Base-by-base conservation (phyloP, 805 yeast species). In the Metschnikowia aberdeeniae region DNA sequence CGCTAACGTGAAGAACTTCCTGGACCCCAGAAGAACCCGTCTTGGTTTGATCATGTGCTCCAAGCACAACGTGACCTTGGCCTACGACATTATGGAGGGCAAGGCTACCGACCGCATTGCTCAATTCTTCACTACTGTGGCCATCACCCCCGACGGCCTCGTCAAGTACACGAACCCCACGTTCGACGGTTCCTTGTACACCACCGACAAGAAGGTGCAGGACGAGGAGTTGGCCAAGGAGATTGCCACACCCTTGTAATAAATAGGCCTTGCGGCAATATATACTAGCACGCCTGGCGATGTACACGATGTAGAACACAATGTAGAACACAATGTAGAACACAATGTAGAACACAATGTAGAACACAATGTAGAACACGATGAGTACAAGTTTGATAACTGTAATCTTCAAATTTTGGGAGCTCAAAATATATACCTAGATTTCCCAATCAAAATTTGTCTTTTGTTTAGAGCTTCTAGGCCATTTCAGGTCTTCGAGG, bases 111-210 rank as follows among this genome's bases (percentile, higher is more conserved):
- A 80, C 63, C 68, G 60, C 47, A 76, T 86, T 54, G 87, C 86
- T 28, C 89, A 85, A 70, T 81, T 70, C 63, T 84, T 81, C 70
- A 78, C 88, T 54, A 86, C 92, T 39, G 77, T 85, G 58, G 89
- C 85, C 30, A 64, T 86, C 57, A 84, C 89, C 62, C 81, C 81
- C 67, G 79, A 79, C 56, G 92, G 92, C 41, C 69, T 81, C 56
- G 78, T 82, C 55, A 81, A 78, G 68, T 73, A 80, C 57, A 77
- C 89, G 40, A 61, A 75, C 14, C 78, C 87, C 14, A 63, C 72
- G 45, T 77, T 83, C 51, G 72, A 77, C 48, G 62, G 66, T 6
- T 65, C 59, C 34, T 63, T 70, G 46, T 72, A 82, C 66, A 71
- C 77, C 59, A 67, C 84, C 43, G 84, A 80, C 26, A 79, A 81